phyloP scores from a whole-genome alignment of 2,329 filamentous ascomycete genomes.

The Aspergillus eucalypticola region DNA sequence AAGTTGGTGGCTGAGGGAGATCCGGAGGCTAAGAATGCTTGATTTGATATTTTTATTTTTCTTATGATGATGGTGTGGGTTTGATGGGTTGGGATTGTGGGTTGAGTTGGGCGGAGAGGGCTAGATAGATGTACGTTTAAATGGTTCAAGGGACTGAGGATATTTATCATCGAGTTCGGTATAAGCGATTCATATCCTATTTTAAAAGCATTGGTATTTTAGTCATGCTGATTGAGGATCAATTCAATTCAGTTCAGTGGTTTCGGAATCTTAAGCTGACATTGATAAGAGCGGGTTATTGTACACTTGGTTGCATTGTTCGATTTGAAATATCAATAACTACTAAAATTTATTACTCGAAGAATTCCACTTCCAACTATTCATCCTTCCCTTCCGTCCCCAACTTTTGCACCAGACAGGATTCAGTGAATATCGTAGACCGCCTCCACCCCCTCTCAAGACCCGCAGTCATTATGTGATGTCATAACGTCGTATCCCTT shows the following conservation, averaged over 20 bases:
- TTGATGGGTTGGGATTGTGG: neutral
- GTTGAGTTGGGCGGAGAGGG: neutral
- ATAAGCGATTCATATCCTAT: no score
- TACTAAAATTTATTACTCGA: neutral
- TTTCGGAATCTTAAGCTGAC: neutral
- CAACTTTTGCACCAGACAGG: neutral
- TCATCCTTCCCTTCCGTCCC: neutral
- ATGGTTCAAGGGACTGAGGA: no score
- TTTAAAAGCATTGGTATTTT: neutral
- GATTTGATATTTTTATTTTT: neutral
- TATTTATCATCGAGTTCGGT: no score
- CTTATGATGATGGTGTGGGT: neutral
- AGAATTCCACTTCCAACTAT: neutral
- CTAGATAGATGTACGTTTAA: neutral
- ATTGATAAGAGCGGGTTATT: neutral
- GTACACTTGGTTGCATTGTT: neutral
- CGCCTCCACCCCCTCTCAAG: neutral
- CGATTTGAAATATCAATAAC: neutral
- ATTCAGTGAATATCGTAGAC: neutral
- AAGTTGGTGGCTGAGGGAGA: constrained; percentile 70
- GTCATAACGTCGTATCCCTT: constrained; percentile 7
- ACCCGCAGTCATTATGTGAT: constrained; percentile 6
- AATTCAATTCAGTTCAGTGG: neutral
- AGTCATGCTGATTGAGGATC: neutral
- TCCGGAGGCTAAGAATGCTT: constrained; percentile 37